Evolutionary conservation across 306 rosid species (phyloP).

Genomic region (Prunus armeniaca): DNA sequence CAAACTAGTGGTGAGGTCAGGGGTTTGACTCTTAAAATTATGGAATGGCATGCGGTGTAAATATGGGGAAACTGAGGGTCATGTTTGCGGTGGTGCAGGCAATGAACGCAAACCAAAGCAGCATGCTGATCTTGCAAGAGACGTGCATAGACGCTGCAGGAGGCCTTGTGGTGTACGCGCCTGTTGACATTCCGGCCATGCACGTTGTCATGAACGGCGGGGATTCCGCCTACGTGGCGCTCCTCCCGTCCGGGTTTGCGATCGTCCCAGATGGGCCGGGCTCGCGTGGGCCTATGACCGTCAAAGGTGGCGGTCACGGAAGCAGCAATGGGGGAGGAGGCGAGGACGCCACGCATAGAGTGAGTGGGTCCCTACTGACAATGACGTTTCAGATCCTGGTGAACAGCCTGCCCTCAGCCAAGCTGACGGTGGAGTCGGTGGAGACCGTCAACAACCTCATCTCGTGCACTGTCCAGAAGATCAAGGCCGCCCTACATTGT

Average conservation of each 20-base stretch:
- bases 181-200: conserved; percentile 98
- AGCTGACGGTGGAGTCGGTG: conserved; percentile 93
- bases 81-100: conserved; percentile 37
- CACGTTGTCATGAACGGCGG: conserved; percentile 98
- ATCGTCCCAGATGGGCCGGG: conserved; percentile 87
- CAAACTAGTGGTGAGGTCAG: no score
- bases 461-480: conserved; percentile 90
- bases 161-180: conserved; percentile 94
- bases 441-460: conserved; percentile 92
- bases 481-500: conserved; percentile 78
- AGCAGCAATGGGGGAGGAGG: conserved; percentile 21
- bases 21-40: conserved; percentile 35
- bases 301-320: conserved; percentile 5
- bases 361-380: conserved; percentile 75
- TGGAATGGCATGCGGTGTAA: conserved; percentile 24
- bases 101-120: conserved; percentile 79
- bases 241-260: conserved; percentile 81
- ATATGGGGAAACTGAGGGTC: background rate
- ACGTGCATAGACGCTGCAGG: conserved; percentile 89
- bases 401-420: conserved; percentile 86
- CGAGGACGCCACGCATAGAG: conserved; percentile 14
- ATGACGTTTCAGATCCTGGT: conserved; percentile 96
- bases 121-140: conserved; percentile 92
- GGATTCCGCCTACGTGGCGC: conserved; percentile 88
- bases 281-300: conserved; percentile 30